Evolutionary conservation across 306 rosid genomes (phyloP), one percentile per base, ranked within the genome.

Genomic region (Luffa acutangula): DNA sequence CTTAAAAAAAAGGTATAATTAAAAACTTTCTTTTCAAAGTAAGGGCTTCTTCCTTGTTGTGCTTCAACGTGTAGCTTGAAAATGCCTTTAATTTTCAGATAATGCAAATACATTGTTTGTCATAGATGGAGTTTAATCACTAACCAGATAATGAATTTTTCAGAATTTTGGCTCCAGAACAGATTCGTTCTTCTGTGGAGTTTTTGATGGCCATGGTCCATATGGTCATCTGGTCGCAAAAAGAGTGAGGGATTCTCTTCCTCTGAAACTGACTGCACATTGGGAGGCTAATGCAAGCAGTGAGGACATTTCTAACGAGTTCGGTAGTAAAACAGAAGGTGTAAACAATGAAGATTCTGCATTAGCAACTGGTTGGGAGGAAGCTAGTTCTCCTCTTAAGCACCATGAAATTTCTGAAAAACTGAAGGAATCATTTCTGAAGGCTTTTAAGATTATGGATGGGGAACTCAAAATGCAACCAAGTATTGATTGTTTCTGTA

Each of bases 181-280:
- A 43, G 97, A 88, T 81, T 84, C 98, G 36, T 53, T 82, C 72
- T 94, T 94, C 84, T 94, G 98, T 80, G 98, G 98, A 67, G 98
- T 94, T 87, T 94, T 94, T 60, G 98, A 94, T 83, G 98, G 98
- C 42, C 98, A 94, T 12, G 98, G 98, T 70, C 98, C 98, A 2
- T 90, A 25, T 79, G 98, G 98, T 70, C 98, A 94, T 83, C 85
- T 94, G 97, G 98, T 92, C 59, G 97, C 98, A 1, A 94, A 89
- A 84, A 92, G 86, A 84, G 98, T 94, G 91, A 91, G 98, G 86
- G 98, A 94, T 88, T 87, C 91, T 70, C 97, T 94, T 81, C 98
- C 98, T 74, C 83, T 94, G 78, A 92, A 87, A 71, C 90, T 94
- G 88, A 92, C 90, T 81, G 84, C 93, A 37, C 88, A 89, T 76